These are phyloP conservation scores for Nematodospora valgi DNA, from an alignment of 805 yeast species.

Conservation along the genomic window DNA sequence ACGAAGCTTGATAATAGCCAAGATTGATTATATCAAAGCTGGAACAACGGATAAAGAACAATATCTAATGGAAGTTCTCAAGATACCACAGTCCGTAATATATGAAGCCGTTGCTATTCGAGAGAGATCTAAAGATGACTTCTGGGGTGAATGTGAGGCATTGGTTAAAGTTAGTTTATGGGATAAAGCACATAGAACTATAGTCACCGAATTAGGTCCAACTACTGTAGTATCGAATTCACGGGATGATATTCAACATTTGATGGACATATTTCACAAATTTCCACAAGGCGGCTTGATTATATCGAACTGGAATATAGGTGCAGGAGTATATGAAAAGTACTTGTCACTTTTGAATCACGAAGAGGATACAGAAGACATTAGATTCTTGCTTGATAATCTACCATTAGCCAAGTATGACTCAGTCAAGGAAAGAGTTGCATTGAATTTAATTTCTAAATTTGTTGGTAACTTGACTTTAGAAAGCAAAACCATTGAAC, in stretches of 20 bases:
- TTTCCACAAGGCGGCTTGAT: conserved; percentile 42
- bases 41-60: conserved; percentile 24
- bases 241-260: conserved; percentile 27
- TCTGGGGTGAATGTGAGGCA: conserved; percentile 57
- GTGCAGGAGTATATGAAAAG: conserved; percentile 55
- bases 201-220: conserved; percentile 69
- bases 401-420: conserved; percentile 37
- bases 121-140: conserved; percentile 47
- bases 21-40: conserved; percentile 28
- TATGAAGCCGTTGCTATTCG: conserved; percentile 60
- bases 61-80: conserved; percentile 34
- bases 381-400: conserved; percentile 43
- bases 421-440: conserved; percentile 41
- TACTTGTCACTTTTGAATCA: conserved; percentile 36
- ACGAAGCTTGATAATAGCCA: conserved; percentile 28
- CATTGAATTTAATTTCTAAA: conserved; percentile 52
- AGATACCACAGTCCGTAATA: conserved; percentile 47
- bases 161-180: conserved; percentile 58
- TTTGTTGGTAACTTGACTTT: conserved; percentile 42
- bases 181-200: conserved; percentile 59
- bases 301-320: conserved; percentile 50
- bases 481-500: conserved; percentile 14
- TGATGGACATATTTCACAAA: conserved; percentile 34
- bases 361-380: conserved; percentile 13
- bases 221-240: conserved; percentile 53